These are phyloP conservation scores for Coriolopsis trogii DNA, from an alignment of 1,284 basidiomycete species.

Conservation along the genomic window DNA sequence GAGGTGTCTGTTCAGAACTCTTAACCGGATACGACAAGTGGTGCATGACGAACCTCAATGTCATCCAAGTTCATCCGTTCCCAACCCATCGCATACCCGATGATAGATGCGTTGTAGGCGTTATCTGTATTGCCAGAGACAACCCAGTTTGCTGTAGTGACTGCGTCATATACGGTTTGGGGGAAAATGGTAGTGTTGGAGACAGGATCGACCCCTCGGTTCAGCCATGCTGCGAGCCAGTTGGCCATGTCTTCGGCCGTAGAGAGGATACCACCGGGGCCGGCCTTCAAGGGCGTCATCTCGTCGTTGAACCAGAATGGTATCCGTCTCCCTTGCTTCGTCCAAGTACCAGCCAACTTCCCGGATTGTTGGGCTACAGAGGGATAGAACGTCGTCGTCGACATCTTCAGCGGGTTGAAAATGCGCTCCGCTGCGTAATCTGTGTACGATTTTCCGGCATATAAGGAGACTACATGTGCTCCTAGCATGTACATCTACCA, in stretches of 20 bases:
- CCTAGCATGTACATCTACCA: slow-evolving; percentile 14
- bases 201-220: slow-evolving; percentile 29
- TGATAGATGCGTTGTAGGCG: slow-evolving; percentile 6
- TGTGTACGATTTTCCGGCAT: slow-evolving; percentile 36
- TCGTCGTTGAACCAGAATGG: slow-evolving; percentile 33
- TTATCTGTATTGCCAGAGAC: not conserved
- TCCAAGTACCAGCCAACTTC: slow-evolving; percentile 36
- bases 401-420: slow-evolving; percentile 36
- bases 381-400: slow-evolving; percentile 37
- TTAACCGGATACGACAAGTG: not conserved
- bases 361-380: slow-evolving; percentile 35
- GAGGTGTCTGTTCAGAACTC: not conserved
- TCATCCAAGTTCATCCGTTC: slow-evolving; percentile 24
- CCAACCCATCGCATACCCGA: slow-evolving; percentile 37
- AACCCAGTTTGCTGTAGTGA: slow-evolving; percentile 31
- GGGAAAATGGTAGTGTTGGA: slow-evolving; percentile 32
- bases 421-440: slow-evolving; percentile 33
- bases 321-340: slow-evolving; percentile 29
- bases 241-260: slow-evolving; percentile 36
- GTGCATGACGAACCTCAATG: slow-evolving; percentile 25
- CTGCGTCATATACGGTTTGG: slow-evolving; percentile 25
- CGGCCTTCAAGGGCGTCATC: slow-evolving; percentile 28
- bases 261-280: slow-evolving; percentile 38
- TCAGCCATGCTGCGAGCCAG: slow-evolving; percentile 34
- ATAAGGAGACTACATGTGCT: slow-evolving; percentile 39